Percentiles rank a stretch among this genome's conserved stretches.
Conservation (phyloP, 139 green algal species). For the Pseudopediastrum boryanum region DNA sequence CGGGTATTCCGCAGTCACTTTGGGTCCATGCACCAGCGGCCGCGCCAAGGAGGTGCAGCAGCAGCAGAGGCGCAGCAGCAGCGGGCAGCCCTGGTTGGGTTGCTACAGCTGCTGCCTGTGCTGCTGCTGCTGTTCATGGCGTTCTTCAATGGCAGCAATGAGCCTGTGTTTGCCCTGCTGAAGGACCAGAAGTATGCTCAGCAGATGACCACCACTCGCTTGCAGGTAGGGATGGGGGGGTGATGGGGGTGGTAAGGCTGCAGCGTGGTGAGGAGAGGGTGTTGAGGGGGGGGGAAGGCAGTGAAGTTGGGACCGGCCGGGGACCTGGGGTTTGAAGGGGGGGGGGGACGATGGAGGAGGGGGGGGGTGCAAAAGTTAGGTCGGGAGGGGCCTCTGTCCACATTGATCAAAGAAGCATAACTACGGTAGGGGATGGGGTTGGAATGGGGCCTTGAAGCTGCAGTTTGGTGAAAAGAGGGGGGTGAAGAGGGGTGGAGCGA, state of each 20-base stretch:
- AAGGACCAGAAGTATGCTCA: not conserved
- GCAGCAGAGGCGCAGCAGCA: conserved; percentile 10
- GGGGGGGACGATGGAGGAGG: not conserved
- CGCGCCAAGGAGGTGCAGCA: conserved; percentile 17
- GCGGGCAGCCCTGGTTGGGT: not conserved
- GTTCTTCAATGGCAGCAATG: conserved; percentile 31
- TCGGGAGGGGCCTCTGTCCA: no score
- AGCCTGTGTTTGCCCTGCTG: conserved; percentile 25
- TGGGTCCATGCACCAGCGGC: no score
- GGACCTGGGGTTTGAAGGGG: not conserved
- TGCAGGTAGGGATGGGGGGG: not conserved
- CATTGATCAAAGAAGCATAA: no score
- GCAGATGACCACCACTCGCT: conserved; percentile 7
- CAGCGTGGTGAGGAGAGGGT: conserved; percentile 42
- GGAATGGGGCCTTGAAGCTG: no score
- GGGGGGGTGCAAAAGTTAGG: not conserved
- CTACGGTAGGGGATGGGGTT: no score
- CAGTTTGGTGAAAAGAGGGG: no score
- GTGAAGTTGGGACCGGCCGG: no score
- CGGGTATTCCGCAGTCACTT: conserved; percentile 46
- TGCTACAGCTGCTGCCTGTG: conserved; percentile 49
- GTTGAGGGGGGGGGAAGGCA: not conserved
- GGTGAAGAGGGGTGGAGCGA: no score
- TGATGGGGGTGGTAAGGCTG: conserved; percentile 28
- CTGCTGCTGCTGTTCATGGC: conserved; percentile 49